These are phyloP conservation scores for Teunomyces atbi DNA, from an alignment of 805 yeast species.

Conservation along the genomic window DNA sequence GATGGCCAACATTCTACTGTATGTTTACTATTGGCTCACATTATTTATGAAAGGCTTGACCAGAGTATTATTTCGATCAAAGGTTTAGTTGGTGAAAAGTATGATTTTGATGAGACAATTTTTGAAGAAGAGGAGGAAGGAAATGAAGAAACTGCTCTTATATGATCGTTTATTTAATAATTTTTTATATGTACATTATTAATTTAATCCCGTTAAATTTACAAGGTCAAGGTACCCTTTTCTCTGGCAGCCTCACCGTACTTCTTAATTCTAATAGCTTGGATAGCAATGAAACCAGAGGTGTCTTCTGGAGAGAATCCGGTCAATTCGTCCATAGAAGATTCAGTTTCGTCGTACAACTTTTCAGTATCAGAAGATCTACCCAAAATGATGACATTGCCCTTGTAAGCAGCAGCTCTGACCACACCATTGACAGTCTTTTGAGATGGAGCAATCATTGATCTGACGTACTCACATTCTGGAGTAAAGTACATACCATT, in stretches of 20 bases:
- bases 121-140: slow-evolving; percentile 7
- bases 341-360: slow-evolving; percentile 95
- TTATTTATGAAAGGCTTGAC: slow-evolving; percentile 30
- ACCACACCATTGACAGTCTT: slow-evolving; percentile 94
- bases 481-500: slow-evolving; percentile 98
- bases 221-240: slow-evolving; percentile 57
- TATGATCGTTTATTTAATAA: slow-evolving; percentile 2
- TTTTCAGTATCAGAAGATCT: slow-evolving; percentile 95
- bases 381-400: slow-evolving; percentile 78
- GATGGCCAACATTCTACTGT: slow-evolving; percentile 32
- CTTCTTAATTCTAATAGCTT: slow-evolving; percentile 97
- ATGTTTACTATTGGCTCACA: slow-evolving; percentile 26
- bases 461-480: slow-evolving; percentile 93
- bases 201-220: slow-evolving; percentile 14
- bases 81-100: slow-evolving; percentile 35
- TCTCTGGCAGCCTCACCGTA: slow-evolving; percentile 94
- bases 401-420: slow-evolving; percentile 92
- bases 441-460: slow-evolving; percentile 94
- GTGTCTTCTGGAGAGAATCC: slow-evolving; percentile 98
- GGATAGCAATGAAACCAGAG: slow-evolving; percentile 95
- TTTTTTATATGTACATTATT: slow-evolving; percentile 7
- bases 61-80: slow-evolving; percentile 27
- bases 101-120: slow-evolving; percentile 17
- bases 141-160: slow-evolving; percentile 1
- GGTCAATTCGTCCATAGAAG: slow-evolving; percentile 98